phyloP scores from a whole-genome alignment of 768 basidiomycete genomes.

The Holtermannia corniformis region DNA sequence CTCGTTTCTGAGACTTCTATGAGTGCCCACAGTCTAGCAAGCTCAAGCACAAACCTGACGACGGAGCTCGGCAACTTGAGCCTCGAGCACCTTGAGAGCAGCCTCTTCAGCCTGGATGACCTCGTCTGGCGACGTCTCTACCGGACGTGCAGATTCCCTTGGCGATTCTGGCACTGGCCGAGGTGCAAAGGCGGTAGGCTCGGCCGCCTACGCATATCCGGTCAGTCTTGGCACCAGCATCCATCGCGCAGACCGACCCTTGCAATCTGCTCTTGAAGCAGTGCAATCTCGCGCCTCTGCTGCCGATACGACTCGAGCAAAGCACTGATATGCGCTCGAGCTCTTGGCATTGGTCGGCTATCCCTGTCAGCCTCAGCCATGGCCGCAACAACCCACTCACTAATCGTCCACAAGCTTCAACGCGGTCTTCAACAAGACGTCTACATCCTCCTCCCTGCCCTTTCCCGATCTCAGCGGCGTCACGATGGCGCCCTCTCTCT shows the following conservation, averaged over 20 bases:
- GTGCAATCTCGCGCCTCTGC: conserved; percentile 22
- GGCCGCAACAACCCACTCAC: conserved; percentile 19
- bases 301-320: conserved; percentile 27
- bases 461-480: conserved; percentile 22
- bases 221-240: not conserved
- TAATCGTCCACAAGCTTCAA: conserved; percentile 38
- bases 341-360: conserved; percentile 38
- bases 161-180: not conserved
- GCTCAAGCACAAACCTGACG: not conserved
- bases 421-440: conserved; percentile 28
- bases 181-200: not conserved
- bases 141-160: too few relatives aligned
- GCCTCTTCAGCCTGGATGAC: conserved; percentile 36
- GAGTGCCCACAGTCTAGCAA: not conserved
- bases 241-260: too few relatives aligned
- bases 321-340: conserved; percentile 29
- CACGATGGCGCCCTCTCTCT: conserved; percentile 28
- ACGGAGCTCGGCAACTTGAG: conserved; percentile 17
- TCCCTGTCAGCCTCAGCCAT: not conserved
- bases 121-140: conserved; percentile 26
- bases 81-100: conserved; percentile 27
- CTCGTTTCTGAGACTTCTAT: not conserved
- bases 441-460: conserved; percentile 16
- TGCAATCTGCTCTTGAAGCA: conserved; percentile 29
- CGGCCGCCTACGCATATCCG: not conserved